Evolutionary conservation across 225 moss, liverwort and hornwort species (phyloP).

Genomic region (Marchantia paleacea): DNA sequence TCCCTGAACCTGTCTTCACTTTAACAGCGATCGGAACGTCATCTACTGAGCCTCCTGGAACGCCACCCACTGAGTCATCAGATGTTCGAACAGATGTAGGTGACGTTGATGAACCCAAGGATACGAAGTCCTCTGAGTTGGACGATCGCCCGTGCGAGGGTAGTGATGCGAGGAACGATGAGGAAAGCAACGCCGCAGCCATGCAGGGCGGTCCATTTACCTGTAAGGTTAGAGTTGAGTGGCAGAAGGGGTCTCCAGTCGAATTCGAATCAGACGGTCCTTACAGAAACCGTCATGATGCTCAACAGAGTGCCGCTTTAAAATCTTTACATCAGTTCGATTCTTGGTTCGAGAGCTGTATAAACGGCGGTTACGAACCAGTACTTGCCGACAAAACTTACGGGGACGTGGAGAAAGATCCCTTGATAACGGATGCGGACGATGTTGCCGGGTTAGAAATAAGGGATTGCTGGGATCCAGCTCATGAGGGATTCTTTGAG

Average conservation of each 20-base stretch:
- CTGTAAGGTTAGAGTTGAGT: constrained; percentile 54
- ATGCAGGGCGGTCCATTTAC: constrained; percentile 60
- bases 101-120: constrained; percentile 17
- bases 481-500: constrained; percentile 29
- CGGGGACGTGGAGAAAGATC: constrained; percentile 6
- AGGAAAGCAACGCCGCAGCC: constrained; percentile 26
- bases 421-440: constrained; percentile 8
- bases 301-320: constrained; percentile 83
- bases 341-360: constrained; percentile 61
- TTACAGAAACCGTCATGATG: constrained; percentile 76
- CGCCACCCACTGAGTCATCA: neutral
- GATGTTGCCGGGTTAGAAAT: constrained; percentile 6
- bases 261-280: constrained; percentile 65
- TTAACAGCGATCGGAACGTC: constrained; percentile 40
- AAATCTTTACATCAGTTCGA: constrained; percentile 55
- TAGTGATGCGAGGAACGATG: constrained; percentile 21
- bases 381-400: constrained; percentile 15
- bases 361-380: constrained; percentile 38
- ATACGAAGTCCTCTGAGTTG: constrained; percentile 14
- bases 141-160: constrained; percentile 14
- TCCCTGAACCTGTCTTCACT: constrained; percentile 67
- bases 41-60: constrained; percentile 18
- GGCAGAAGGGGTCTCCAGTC: constrained; percentile 37
- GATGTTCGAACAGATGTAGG: constrained; percentile 15
- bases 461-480: constrained; percentile 17